Percentiles rank a stretch among this genome's conserved stretches.
Evolutionary conservation across 129 eudicot genomes (phyloP).

Genomic region (carrot (Daucus carota)): DNA sequence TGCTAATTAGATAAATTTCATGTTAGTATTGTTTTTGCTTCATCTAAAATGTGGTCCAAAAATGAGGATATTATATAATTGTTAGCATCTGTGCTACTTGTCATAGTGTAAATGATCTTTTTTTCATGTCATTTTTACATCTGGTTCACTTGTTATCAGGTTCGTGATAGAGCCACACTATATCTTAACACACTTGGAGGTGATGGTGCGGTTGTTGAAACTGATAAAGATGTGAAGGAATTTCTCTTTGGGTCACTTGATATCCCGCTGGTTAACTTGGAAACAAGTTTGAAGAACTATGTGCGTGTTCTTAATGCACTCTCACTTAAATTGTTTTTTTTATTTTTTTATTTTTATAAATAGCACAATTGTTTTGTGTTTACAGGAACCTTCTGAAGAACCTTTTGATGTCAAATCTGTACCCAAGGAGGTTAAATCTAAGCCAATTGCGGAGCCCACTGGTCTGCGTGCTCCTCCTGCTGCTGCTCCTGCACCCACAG

Average conservation of each 20-base stretch:
- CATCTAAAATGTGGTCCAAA: not conserved
- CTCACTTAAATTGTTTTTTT: not conserved
- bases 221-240: conserved; percentile 75
- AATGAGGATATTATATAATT: not conserved
- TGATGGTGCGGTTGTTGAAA: conserved; percentile 86
- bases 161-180: conserved; percentile 96
- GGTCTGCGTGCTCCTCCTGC: conserved; percentile 72
- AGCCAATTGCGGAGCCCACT: conserved; percentile 79
- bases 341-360: too few species aligned
- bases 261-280: conserved; percentile 75
- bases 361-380: conserved; percentile 13
- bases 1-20: not conserved
- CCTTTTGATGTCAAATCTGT: conserved; percentile 76
- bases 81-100: not conserved
- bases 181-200: conserved; percentile 86
- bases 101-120: not conserved
- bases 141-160: conserved; percentile 35
- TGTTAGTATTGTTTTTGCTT: not conserved
- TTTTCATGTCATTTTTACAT: not conserved
- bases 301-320: conserved; percentile 31
- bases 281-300: conserved; percentile 81
- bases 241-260: conserved; percentile 84
- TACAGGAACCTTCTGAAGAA: conserved; percentile 81
- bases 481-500: conserved; percentile 54
- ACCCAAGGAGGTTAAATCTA: conserved; percentile 78